phyloP scores from a whole-genome alignment of 352 stramenopile species.

The Pythium graminicola region DNA sequence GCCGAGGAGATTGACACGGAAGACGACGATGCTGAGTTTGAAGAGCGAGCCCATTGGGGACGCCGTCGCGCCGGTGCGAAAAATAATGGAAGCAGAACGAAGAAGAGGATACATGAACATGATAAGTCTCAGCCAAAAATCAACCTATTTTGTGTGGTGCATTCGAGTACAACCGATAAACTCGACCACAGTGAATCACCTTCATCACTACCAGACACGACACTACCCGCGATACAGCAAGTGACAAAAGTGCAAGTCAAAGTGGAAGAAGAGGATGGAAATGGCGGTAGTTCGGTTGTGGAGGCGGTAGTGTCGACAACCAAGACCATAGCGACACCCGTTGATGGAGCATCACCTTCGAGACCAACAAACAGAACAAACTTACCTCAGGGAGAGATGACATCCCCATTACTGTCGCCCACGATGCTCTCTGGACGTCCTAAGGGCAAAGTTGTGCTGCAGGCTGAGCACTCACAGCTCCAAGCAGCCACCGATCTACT shows the following conservation, averaged over 20 bases:
- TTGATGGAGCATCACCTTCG: not conserved
- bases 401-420: not conserved
- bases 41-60: conserved; percentile 58
- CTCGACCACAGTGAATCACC: not conserved
- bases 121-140: conserved; percentile 62
- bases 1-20: conserved; percentile 65
- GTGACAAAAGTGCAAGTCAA: conserved; percentile 2
- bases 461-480: conserved; percentile 26
- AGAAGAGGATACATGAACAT: conserved; percentile 15
- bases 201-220: too few relatives aligned
- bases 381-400: not conserved
- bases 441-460: conserved; percentile 50
- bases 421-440: conserved; percentile 36
- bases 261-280: conserved; percentile 12
- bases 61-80: conserved; percentile 35
- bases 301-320: conserved; percentile 6
- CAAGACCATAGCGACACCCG: not conserved
- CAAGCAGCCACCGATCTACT: not conserved
- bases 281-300: conserved; percentile 8
- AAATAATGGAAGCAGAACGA: conserved; percentile 9
- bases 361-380: not conserved
- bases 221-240: not conserved
- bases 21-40: conserved; percentile 65
- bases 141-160: conserved; percentile 44
- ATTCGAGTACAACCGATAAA: not conserved